Evolutionary conservation across 495 filamentous ascomycete species (phyloP).

Genomic region (Darksidea phi): DNA sequence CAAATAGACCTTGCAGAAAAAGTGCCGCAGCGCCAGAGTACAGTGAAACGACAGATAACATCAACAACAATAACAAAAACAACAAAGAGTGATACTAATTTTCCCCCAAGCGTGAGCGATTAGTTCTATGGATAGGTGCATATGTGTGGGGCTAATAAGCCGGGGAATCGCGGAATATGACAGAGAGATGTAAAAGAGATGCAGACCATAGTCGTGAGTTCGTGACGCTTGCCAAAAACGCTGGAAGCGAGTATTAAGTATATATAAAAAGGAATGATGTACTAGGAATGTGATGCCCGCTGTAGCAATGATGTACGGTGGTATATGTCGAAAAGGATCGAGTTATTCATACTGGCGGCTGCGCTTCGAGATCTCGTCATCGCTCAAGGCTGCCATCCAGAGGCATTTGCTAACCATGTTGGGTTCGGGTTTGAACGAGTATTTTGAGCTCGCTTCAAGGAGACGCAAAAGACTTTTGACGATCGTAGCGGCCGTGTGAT

Average conservation of each 20-base stretch:
- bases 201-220: constrained; percentile 18
- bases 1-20: neutral
- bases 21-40: neutral
- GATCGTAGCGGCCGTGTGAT: constrained; percentile 83
- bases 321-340: constrained; percentile 1
- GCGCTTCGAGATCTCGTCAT: constrained; percentile 69
- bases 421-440: constrained; percentile 79
- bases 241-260: neutral
- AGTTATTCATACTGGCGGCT: constrained; percentile 28
- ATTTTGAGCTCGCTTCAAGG: constrained; percentile 79
- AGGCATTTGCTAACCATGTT: constrained; percentile 87
- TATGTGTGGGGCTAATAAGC: constrained; percentile 21
- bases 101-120: constrained; percentile 32
- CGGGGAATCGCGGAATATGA: constrained; percentile 19
- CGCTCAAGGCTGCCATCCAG: constrained; percentile 86
- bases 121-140: constrained; percentile 25
- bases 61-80: constrained; percentile 1
- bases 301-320: constrained; percentile 7
- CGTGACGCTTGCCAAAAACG: neutral
- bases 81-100: neutral
- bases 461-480: constrained; percentile 88
- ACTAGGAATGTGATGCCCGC: constrained; percentile 3
- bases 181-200: constrained; percentile 15
- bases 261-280: neutral
- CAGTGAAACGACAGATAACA: constrained; percentile 1